Base-by-base conservation (phyloP, 306 rosid species). In the Cucurbita pepo region DNA sequence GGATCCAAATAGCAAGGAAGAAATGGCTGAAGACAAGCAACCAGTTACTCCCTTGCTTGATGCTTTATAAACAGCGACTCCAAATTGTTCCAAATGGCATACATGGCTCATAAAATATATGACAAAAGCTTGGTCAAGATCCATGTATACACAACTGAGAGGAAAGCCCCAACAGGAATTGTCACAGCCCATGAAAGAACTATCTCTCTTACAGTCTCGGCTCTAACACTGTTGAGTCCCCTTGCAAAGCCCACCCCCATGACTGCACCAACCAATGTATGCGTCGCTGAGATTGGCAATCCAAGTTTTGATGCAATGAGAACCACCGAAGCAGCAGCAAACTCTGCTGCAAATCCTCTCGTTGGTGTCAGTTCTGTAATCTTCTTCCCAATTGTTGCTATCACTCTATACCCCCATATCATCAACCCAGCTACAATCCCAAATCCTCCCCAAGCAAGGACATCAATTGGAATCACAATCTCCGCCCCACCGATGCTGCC, bases 401-500 rank as follows among this genome's bases (percentile, higher is more conserved):
- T 94, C 51, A 94, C 99, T 81, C 99, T 83, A 63, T 91, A 91
- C 30, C 99, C 99, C 99, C 99, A 91, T 80, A 94, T 88, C 85
- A 76, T 86, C 44, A 94, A 87, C 69, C 99, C 99, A 1, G 92
- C 99, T n/a, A 94, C 96, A 6, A 94, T 91, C 36, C 99, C 99
- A 75, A 94, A 91, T 50, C 99, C 97, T 76, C 99, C 99, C 99
- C 97, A 94, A n/a, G 97, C 99, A 21, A 94, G 95, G 80, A 94
- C 96, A 81, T 95, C 99, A 0, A 16, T 71, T 16, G 99, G 99
- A 77, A 94, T 91, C 38, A 91, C 92, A 73, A 94, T 85, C 74
- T 87, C 89, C 7, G 81, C 13, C 57, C 88, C 96, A 30, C 71
- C 43, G 10, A 79, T 77, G 22, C 87, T 82, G 3, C 96, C 92